These are phyloP conservation scores for Aspergillus uvarum DNA, from an alignment of 2,329 filamentous ascomycete species.

Conservation along the genomic window DNA sequence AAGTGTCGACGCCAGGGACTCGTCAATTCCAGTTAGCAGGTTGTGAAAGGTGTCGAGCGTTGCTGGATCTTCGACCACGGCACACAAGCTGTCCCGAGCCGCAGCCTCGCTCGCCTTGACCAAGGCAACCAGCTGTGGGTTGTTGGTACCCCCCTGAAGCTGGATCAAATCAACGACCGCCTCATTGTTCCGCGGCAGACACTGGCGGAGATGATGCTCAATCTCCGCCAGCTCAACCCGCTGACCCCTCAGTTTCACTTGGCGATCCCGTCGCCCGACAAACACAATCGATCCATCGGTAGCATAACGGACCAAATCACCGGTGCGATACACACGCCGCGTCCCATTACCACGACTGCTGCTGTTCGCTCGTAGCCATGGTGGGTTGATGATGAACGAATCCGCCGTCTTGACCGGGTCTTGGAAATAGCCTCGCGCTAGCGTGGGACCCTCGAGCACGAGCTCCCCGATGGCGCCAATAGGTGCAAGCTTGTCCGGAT, in stretches of 20 bases:
- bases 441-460: conserved; percentile 32
- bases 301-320: conserved; percentile 17
- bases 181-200: not conserved
- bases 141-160: not conserved
- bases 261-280: conserved; percentile 58
- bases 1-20: too few species aligned
- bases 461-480: conserved; percentile 28
- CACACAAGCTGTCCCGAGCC: too few species aligned
- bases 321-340: conserved; percentile 26
- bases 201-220: conserved; percentile 30
- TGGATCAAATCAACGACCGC: not conserved
- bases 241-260: conserved; percentile 62
- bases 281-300: conserved; percentile 33
- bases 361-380: conserved; percentile 9
- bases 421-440: conserved; percentile 30
- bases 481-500: conserved; percentile 27
- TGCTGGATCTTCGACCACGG: too few species aligned
- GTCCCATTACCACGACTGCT: conserved; percentile 42
- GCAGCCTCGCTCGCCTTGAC: too few species aligned
- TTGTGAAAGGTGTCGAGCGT: too few species aligned
- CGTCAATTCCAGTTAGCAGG: too few species aligned
- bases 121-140: not conserved
- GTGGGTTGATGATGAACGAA: conserved; percentile 21
- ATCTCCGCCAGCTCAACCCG: conserved; percentile 56
- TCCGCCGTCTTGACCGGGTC: conserved; percentile 27